Evolutionary conservation across 129 eudicot species (phyloP).

Genomic region (Centrapalus pauciflorus): DNA sequence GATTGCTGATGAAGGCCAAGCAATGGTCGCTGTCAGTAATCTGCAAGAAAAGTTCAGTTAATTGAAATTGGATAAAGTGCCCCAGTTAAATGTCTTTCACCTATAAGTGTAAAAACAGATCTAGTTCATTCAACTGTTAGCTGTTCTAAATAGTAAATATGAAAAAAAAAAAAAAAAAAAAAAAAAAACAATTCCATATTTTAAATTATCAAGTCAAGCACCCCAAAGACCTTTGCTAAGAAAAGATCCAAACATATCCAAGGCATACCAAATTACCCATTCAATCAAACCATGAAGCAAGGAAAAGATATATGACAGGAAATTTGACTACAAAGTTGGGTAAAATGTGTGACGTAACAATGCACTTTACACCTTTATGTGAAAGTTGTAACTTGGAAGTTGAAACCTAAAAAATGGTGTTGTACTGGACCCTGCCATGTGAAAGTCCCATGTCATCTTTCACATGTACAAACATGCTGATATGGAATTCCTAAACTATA

Average conservation of each 20-base stretch:
- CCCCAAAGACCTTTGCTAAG: not conserved
- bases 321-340: too few relatives aligned
- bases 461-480: too few relatives aligned
- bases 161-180: too few relatives aligned
- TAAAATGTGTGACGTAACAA: too few relatives aligned
- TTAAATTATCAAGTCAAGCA: too few relatives aligned
- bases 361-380: too few relatives aligned
- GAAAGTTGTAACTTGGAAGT: too few relatives aligned
- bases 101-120: not conserved
- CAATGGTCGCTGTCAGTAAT: constrained; percentile 91
- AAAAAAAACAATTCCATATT: too few relatives aligned
- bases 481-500: too few relatives aligned
- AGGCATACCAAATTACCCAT: not conserved
- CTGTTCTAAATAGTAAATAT: not conserved
- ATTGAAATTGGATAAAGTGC: not conserved
- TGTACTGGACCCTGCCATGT: too few relatives aligned
- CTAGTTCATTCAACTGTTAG: not conserved
- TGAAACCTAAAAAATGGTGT: too few relatives aligned
- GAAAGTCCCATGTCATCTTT: too few relatives aligned
- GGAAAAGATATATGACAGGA: not conserved
- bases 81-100: not conserved
- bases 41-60: constrained; percentile 45
- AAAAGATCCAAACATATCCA: not conserved
- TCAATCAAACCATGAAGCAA: not conserved
- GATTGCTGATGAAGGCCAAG: constrained; percentile 89